These are phyloP conservation scores for Stevia rebaudiana DNA, from an alignment of 140 eudicot genomes.

Conservation along the genomic window DNA sequence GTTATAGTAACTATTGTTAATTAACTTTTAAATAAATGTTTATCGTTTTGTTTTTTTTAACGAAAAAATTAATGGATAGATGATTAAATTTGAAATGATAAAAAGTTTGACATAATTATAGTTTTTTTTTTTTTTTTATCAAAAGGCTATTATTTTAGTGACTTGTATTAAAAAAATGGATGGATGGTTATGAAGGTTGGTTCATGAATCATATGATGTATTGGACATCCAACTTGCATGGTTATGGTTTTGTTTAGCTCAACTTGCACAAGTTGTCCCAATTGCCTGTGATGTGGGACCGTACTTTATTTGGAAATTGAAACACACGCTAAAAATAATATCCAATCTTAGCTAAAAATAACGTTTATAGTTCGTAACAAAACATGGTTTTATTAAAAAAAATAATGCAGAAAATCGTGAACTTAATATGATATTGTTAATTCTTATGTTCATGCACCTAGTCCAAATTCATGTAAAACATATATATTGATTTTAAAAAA, in stretches of 20 bases:
- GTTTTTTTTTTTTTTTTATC: no score
- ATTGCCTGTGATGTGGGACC: constrained; percentile 23
- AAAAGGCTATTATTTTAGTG: not conserved
- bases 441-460: constrained; percentile 6
- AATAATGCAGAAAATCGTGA: not conserved
- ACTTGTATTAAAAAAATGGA: not conserved
- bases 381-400: not conserved
- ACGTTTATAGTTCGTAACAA: not conserved
- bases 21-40: no score
- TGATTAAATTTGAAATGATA: no score
- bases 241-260: constrained; percentile 26
- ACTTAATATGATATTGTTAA: not conserved
- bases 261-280: constrained; percentile 41
- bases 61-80: no score
- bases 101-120: no score
- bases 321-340: constrained; percentile 16
- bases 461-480: not conserved
- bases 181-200: constrained; percentile 6
- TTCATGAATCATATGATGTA: constrained; percentile 20
- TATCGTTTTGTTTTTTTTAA: no score
- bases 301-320: constrained; percentile 21
- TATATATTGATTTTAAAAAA: not conserved
- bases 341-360: not conserved
- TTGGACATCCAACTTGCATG: constrained; percentile 31
- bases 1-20: no score